Conservation (phyloP, 768 basidiomycete genomes). For the Coprinopsis cinerea region DNA sequence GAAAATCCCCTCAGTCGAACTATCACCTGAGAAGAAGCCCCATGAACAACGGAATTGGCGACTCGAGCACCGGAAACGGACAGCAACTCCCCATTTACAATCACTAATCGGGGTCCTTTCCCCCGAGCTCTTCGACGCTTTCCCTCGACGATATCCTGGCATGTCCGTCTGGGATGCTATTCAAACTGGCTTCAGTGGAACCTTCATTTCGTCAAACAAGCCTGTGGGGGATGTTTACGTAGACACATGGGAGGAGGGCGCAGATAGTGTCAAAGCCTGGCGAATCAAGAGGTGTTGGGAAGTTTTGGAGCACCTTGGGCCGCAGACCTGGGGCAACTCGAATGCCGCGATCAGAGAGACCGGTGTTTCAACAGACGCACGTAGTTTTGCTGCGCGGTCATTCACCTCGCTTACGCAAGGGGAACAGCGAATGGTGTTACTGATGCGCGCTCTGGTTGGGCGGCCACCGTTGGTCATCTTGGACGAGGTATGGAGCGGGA, state of each 20-base stretch:
- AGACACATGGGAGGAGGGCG: slow-evolving; percentile 14
- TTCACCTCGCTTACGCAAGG: slow-evolving; percentile 68
- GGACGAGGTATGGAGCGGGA: slow-evolving; percentile 92
- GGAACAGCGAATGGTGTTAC: slow-evolving; percentile 75
- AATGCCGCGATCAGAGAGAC: background rate
- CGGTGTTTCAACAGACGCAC: background rate
- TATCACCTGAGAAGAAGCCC: slow-evolving; percentile 30
- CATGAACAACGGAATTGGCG: slow-evolving; percentile 39
- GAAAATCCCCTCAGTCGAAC: slow-evolving; percentile 33
- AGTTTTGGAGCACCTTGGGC: slow-evolving; percentile 63
- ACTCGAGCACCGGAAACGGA: slow-evolving; percentile 50
- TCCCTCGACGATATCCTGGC: slow-evolving; percentile 60
- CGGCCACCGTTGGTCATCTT: slow-evolving; percentile 70
- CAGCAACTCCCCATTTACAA: slow-evolving; percentile 64
- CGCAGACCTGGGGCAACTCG: slow-evolving; percentile 43
- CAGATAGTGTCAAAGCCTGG: slow-evolving; percentile 27
- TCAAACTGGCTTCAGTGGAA: slow-evolving; percentile 86
- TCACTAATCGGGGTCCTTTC: slow-evolving; percentile 73
- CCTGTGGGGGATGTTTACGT: slow-evolving; percentile 44
- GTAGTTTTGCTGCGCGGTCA: slow-evolving; percentile 35
- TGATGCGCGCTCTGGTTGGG: slow-evolving; percentile 82
- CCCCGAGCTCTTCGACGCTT: slow-evolving; percentile 89
- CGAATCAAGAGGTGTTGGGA: slow-evolving; percentile 36
- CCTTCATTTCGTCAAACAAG: slow-evolving; percentile 51
- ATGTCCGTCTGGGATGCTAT: slow-evolving; percentile 76